Evolutionary conservation across 345 rosid species (phyloP).

Genomic region (Angophora floribunda): DNA sequence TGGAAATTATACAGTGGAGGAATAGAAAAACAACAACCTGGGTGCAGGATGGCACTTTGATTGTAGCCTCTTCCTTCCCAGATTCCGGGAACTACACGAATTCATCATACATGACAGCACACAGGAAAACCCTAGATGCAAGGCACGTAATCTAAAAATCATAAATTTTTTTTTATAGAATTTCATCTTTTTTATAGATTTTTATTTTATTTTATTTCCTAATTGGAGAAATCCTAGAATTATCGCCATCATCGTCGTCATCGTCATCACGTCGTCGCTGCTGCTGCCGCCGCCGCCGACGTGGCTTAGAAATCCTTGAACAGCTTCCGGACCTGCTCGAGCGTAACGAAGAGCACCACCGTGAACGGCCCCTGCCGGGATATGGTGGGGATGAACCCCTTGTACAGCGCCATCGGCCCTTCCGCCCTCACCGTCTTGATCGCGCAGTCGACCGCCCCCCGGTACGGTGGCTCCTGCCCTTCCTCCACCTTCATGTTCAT

Average conservation of each 20-base stretch:
- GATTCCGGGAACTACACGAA: not conserved
- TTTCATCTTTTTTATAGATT: too few species aligned
- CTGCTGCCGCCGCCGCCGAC: not conserved
- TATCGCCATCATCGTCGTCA: not conserved
- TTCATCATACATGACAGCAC: not conserved
- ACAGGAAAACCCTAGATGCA: not conserved
- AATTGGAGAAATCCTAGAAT: not conserved
- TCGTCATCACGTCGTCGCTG: not conserved
- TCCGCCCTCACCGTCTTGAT: slow-evolving; percentile 67
- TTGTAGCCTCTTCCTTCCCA: not conserved
- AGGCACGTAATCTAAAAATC: not conserved
- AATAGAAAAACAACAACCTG: accelerated
- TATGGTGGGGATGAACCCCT: slow-evolving; percentile 80
- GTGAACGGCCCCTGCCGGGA: slow-evolving; percentile 91
- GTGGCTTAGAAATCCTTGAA: slow-evolving; percentile 33
- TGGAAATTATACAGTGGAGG: not conserved
- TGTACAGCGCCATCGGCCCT: slow-evolving; percentile 72
- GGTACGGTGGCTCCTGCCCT: slow-evolving; percentile 56
- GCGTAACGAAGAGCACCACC: slow-evolving; percentile 66
- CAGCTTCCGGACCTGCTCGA: slow-evolving; percentile 71
- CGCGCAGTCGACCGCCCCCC: slow-evolving; percentile 71
- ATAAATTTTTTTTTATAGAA: not conserved
- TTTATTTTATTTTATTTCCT: not conserved
- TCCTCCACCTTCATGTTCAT: slow-evolving; percentile 81
- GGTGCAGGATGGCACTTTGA: not conserved